phyloP scores from a whole-genome alignment of 192 early-diverging fungal species.

The Backusella psychrophila region DNA sequence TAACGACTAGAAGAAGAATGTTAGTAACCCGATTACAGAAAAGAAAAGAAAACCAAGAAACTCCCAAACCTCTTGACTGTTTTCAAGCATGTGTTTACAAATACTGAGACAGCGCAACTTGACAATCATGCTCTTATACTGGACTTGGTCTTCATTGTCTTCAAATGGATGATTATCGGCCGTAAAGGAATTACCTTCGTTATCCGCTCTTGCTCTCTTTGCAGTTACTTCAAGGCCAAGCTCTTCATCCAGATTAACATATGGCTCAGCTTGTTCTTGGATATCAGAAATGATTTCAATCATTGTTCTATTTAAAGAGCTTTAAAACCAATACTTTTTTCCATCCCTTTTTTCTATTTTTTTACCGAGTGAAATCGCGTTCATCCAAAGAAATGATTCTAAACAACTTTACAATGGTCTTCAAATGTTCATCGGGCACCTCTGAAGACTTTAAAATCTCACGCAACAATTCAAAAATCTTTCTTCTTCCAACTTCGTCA shows the following conservation, averaged over 20 bases:
- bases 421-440: slow-evolving; percentile 75
- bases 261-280: slow-evolving; percentile 38
- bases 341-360: too few relatives aligned
- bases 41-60: slow-evolving; percentile 5
- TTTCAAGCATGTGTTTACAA: slow-evolving; percentile 66
- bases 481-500: slow-evolving; percentile 85
- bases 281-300: slow-evolving; percentile 83
- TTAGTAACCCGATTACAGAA: neutral
- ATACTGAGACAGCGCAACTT: slow-evolving; percentile 66
- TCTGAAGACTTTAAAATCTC: slow-evolving; percentile 76
- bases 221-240: slow-evolving; percentile 10
- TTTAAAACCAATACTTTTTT: neutral
- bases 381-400: slow-evolving; percentile 75
- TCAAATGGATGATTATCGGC: neutral
- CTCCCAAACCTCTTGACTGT: slow-evolving; percentile 58
- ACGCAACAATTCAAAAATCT: slow-evolving; percentile 77
- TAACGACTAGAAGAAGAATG: slow-evolving; percentile 36
- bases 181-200: slow-evolving; percentile 21
- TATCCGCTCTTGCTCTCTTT: slow-evolving; percentile 40
- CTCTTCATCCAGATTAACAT: neutral
- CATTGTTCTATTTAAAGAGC: slow-evolving; percentile 43
- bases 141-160: slow-evolving; percentile 36
- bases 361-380: slow-evolving; percentile 77
- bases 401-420: slow-evolving; percentile 74
- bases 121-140: slow-evolving; percentile 34